Percentiles rank a stretch among this genome's conserved stretches.
Conservation (phyloP, 495 filamentous ascomycete genomes). For the Neurospora intermedia region DNA sequence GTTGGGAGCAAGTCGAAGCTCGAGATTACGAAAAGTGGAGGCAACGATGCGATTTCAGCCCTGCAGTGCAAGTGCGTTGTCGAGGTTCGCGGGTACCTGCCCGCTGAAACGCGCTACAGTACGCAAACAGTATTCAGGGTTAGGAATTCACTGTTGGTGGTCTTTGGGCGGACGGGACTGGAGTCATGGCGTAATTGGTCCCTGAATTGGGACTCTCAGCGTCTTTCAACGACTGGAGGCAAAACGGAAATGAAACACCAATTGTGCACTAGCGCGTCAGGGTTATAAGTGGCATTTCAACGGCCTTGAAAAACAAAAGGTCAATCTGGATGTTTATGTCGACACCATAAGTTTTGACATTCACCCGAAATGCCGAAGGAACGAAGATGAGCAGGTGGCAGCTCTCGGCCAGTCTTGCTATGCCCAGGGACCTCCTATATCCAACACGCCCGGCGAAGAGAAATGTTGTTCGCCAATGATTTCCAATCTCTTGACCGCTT, state of each 20-base stretch:
- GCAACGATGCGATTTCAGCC: neutral
- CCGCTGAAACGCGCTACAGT: neutral
- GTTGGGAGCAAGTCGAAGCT: neutral
- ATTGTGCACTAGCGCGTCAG: neutral
- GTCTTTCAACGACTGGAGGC: neutral
- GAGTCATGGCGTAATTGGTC: neutral
- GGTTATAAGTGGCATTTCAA: neutral
- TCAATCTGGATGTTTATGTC: neutral
- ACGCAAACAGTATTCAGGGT: neutral
- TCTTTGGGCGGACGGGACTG: neutral
- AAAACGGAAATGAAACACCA: neutral
- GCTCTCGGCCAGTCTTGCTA: neutral
- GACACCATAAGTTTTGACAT: neutral
- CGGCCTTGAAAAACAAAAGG: neutral
- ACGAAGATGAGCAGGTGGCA: neutral
- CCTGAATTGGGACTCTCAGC: neutral
- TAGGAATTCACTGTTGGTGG: neutral
- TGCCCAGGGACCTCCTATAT: neutral
- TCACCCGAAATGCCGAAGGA: neutral
- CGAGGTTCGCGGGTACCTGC: neutral
- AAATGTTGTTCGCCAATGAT: neutral
- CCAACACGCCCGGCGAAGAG: neutral
- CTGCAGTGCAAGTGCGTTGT: neutral
- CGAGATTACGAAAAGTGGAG: neutral
- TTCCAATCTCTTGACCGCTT: neutral